phyloP scores from a whole-genome alignment of 108 stramenopile genomes.

The Epithemia pelagica region DNA sequence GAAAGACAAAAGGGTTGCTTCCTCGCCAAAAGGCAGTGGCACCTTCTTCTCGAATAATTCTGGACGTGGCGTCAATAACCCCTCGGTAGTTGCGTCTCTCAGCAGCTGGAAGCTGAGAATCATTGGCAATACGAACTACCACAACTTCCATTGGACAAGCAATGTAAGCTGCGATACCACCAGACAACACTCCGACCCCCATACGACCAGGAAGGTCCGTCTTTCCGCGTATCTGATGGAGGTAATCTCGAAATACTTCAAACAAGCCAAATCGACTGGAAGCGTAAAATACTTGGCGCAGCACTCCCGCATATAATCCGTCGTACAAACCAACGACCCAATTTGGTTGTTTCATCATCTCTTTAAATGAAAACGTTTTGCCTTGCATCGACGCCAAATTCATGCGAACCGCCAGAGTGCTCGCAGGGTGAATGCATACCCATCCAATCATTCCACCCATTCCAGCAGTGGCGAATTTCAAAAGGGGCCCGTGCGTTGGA shows the following conservation, averaged over 20 bases:
- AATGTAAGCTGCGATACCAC: slow-evolving; percentile 85
- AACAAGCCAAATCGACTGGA: slow-evolving; percentile 85
- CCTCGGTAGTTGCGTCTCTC: slow-evolving; percentile 83
- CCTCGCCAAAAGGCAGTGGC: slow-evolving; percentile 87
- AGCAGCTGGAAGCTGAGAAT: slow-evolving; percentile 65
- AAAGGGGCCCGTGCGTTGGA: no score
- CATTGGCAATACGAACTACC: slow-evolving; percentile 90
- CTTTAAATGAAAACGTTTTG: slow-evolving; percentile 46
- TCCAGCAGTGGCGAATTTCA: slow-evolving; percentile 86
- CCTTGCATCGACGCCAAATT: slow-evolving; percentile 74
- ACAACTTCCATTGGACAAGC: slow-evolving; percentile 92
- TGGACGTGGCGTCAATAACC: slow-evolving; percentile 62
- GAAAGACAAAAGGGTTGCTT: slow-evolving; percentile 77
- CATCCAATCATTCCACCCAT: slow-evolving; percentile 86
- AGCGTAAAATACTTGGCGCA: slow-evolving; percentile 90
- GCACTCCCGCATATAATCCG: slow-evolving; percentile 80
- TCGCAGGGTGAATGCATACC: slow-evolving; percentile 85
- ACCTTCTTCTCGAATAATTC: slow-evolving; percentile 82
- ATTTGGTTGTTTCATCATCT: slow-evolving; percentile 58
- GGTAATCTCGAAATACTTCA: slow-evolving; percentile 81
- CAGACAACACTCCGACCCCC: slow-evolving; percentile 70
- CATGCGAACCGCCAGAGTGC: slow-evolving; percentile 81
- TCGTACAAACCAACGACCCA: slow-evolving; percentile 68
- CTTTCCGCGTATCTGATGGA: slow-evolving; percentile 81
- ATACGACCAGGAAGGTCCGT: slow-evolving; percentile 85